These are phyloP conservation scores for Ogataea naganishii DNA, from an alignment of 805 yeast genomes.

Conservation along the genomic window DNA sequence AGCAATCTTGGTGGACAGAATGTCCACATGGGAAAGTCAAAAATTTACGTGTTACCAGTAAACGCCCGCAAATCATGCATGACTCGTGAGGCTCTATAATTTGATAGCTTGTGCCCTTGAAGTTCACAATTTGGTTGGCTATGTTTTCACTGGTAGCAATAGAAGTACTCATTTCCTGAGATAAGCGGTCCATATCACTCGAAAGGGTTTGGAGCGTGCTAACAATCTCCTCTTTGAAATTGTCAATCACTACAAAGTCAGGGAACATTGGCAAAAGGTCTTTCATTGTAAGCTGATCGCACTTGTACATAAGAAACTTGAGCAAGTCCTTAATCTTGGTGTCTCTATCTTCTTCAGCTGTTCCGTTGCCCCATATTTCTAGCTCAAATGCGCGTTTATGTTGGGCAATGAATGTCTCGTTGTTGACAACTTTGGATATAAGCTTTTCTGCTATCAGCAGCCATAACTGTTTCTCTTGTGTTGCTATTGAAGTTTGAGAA, in stretches of 20 bases:
- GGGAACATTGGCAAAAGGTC: slow-evolving; percentile 84
- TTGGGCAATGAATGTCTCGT: slow-evolving; percentile 17
- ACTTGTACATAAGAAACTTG: slow-evolving; percentile 30
- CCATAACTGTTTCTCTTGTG: slow-evolving; percentile 66
- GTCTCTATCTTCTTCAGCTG: slow-evolving; percentile 17
- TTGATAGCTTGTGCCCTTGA: slow-evolving; percentile 44
- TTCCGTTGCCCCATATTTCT: slow-evolving; percentile 6
- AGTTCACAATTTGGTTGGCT: slow-evolving; percentile 44
- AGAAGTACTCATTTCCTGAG: slow-evolving; percentile 71
- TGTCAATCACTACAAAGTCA: slow-evolving; percentile 71
- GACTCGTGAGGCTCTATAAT: slow-evolving; percentile 78
- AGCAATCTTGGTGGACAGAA: slow-evolving; percentile 82
- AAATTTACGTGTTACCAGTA: slow-evolving; percentile 66
- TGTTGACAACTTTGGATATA: slow-evolving; percentile 22
- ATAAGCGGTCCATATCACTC: slow-evolving; percentile 50
- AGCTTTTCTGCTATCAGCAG: slow-evolving; percentile 49
- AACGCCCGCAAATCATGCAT: slow-evolving; percentile 62
- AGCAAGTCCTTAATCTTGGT: slow-evolving; percentile 23
- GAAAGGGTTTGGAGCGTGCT: slow-evolving; percentile 71
- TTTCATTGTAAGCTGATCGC: slow-evolving; percentile 54
- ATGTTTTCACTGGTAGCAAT: slow-evolving; percentile 50
- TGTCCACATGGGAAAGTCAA: slow-evolving; percentile 86
- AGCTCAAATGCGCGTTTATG: slow-evolving; percentile 10
- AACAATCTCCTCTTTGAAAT: slow-evolving; percentile 77
- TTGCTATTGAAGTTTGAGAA: slow-evolving; percentile 22